Conservation (phyloP, 2,329 filamentous ascomycete genomes). For the Orbilia brochopaga region DNA sequence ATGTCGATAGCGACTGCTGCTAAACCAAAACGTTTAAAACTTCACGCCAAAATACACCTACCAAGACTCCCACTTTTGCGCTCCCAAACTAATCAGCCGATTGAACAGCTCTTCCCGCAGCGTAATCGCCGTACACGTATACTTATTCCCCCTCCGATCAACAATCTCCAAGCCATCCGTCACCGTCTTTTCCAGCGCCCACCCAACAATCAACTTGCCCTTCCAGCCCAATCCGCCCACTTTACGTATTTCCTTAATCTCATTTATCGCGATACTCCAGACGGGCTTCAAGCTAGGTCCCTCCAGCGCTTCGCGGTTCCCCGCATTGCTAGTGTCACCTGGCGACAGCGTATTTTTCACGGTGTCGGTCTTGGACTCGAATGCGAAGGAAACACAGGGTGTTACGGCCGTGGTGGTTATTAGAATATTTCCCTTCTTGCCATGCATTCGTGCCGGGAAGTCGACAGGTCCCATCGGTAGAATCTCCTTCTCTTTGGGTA, state of each 20-base stretch:
- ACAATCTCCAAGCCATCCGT: conserved; percentile 75
- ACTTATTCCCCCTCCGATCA: conserved; percentile 56
- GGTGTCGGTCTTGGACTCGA: conserved; percentile 63
- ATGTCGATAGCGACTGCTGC: not conserved
- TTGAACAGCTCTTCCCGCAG: conserved; percentile 81
- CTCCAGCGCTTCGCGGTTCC: conserved; percentile 58
- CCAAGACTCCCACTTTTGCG: conserved; percentile 83
- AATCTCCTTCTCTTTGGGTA: conserved; percentile 62
- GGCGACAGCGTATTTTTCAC: conserved; percentile 55
- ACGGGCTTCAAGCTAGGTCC: conserved; percentile 59
- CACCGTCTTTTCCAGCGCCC: conserved; percentile 75
- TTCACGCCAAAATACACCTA: conserved; percentile 57
- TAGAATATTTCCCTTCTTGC: conserved; percentile 74
- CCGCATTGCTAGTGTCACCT: conserved; percentile 61
- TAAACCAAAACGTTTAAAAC: not conserved
- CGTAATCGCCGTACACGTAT: conserved; percentile 73
- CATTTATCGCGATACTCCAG: conserved; percentile 73
- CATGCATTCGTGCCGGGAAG: conserved; percentile 75
- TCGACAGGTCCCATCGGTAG: conserved; percentile 70
- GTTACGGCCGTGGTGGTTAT: conserved; percentile 71
- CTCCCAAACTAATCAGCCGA: conserved; percentile 74
- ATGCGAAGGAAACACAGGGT: conserved; percentile 67
- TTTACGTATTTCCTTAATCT: conserved; percentile 77
- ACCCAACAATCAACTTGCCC: conserved; percentile 78
- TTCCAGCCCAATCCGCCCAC: conserved; percentile 85